Evolutionary conservation across 1,284 basidiomycete genomes (phyloP).

Genomic region (Leccinum olivaceoglutinosum): DNA sequence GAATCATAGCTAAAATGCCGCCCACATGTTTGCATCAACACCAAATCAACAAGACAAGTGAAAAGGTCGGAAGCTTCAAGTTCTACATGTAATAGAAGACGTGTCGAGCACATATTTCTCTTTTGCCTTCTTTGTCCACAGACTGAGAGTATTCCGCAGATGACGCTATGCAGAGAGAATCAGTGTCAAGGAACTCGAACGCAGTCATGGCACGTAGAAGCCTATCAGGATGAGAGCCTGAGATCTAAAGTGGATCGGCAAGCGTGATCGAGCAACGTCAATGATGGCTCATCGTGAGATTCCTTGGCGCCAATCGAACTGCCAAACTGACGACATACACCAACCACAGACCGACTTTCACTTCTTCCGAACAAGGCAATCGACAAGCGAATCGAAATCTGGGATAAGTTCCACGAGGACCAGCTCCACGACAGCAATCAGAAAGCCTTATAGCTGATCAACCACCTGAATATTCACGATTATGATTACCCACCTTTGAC

Average conservation of each 20-base stretch:
- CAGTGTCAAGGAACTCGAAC: conserved; percentile 63
- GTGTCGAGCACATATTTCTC: conserved; percentile 48
- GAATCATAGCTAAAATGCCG: too few relatives aligned
- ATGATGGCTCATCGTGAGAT: conserved; percentile 68
- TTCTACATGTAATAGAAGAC: conserved; percentile 72
- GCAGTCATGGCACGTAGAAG: conserved; percentile 74
- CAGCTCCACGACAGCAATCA: conserved; percentile 70
- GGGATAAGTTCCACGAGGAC: conserved; percentile 68
- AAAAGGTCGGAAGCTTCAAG: conserved; percentile 55
- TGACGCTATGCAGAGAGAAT: conserved; percentile 51
- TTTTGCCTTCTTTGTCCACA: conserved; percentile 22
- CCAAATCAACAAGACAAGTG: conserved; percentile 42
- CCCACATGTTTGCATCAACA: too few relatives aligned
- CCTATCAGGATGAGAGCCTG: conserved; percentile 42
- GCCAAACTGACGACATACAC: conserved; percentile 80
- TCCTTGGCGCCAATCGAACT: conserved; percentile 57
- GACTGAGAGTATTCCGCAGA: conserved; percentile 40
- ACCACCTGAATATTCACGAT: not conserved
- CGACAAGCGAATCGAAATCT: conserved; percentile 65
- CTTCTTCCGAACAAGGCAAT: conserved; percentile 74
- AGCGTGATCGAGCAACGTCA: conserved; percentile 73
- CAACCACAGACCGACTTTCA: conserved; percentile 60
- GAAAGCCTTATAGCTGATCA: conserved; percentile 43
- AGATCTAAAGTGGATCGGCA: conserved; percentile 72
- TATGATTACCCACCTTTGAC: conserved; percentile 56